Base-by-base conservation (phyloP, 2,329 filamentous ascomycete genomes). In the Alternaria incomplexa region DNA sequence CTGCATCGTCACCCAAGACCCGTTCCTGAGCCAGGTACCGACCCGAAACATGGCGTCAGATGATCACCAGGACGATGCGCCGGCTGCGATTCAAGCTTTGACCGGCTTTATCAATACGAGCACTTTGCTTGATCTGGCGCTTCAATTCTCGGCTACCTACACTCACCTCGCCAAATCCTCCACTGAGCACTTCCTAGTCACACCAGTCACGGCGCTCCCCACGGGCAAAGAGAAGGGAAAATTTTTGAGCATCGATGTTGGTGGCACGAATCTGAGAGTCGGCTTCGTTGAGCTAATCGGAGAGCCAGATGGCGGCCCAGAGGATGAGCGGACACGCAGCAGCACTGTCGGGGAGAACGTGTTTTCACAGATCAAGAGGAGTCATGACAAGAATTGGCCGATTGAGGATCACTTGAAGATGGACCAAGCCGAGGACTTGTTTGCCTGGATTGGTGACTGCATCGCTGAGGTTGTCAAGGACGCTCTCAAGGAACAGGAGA, bases 361-460 rank as follows among this genome's bases (percentile, higher is more conserved):
- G 6, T 63, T 69, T 20, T 65, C 69, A 45, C 84, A 84, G 46
- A 82, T 91, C 30, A 83, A 83, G 36, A 84, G 89, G 50, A 85
- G 87, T 6, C 80, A 92, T 58, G 91, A 93, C 76, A 89, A 85
- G 67, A 87, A 87, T 57, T 93, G 91, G 91, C 87, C 90, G 8
- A 94, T 94, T 70, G 86, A 86, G 51, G 88, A 93, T 45, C 87
- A 90, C 58, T 80, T 93, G 65, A 93, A 93, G 74, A 88, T 87
- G 77, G 88, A 93, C 69, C 90, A 93, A 66, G 88, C 90, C 1
- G 89, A 93, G 60, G 88, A 89, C 61, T 82, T 95, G 3, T 96
- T 96, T 77, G 81, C 85, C n/a, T 96, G 92, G 92, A 92, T 96
- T 68, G 92, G 92, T 25, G 83, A 87, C 70, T 91, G 90, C 72